Evolutionary conservation across 805 yeast species (phyloP).

Genomic region (Candida multigemmis): DNA sequence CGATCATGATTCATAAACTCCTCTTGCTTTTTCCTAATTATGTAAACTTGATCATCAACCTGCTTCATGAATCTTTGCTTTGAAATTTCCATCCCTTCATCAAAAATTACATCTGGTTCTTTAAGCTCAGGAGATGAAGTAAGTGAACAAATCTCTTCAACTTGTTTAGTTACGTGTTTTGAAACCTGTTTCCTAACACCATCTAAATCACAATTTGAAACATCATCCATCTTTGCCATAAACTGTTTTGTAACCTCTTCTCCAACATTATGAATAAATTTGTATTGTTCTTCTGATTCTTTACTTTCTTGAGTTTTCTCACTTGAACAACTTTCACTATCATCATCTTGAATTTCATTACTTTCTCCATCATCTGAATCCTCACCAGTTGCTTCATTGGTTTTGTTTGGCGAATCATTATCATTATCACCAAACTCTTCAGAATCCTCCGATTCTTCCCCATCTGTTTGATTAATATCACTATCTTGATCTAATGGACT

Average conservation of each 20-base stretch:
- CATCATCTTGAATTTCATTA: no score
- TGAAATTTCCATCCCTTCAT: constrained; percentile 10
- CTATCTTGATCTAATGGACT: no score
- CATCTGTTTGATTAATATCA: no score
- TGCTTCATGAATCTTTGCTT: constrained; percentile 15
- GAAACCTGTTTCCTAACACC: constrained; percentile 21
- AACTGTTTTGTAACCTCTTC: constrained; percentile 23
- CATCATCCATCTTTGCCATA: constrained; percentile 20
- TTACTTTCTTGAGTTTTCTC: not conserved
- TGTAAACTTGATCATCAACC: constrained; percentile 19
- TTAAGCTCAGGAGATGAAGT: constrained; percentile 8
- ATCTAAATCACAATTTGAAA: constrained; percentile 7
- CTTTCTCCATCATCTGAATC: not conserved
- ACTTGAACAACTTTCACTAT: no score
- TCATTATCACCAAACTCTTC: not conserved
- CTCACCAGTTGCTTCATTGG: no score
- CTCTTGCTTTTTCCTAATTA: no score
- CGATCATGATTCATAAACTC: no score
- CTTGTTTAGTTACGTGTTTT: constrained; percentile 20
- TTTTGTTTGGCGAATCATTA: no score
- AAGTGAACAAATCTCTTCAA: constrained; percentile 11
- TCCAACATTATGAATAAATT: constrained; percentile 22
- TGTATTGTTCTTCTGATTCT: constrained; percentile 2
- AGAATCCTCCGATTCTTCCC: not conserved
- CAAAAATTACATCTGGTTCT: constrained; percentile 1